Percentiles rank a stretch among this genome's conserved stretches.
These are phyloP conservation scores for Paracoccidioides brasiliensis DNA, from an alignment of 2,329 filamentous ascomycete genomes.

Conservation along the genomic window DNA sequence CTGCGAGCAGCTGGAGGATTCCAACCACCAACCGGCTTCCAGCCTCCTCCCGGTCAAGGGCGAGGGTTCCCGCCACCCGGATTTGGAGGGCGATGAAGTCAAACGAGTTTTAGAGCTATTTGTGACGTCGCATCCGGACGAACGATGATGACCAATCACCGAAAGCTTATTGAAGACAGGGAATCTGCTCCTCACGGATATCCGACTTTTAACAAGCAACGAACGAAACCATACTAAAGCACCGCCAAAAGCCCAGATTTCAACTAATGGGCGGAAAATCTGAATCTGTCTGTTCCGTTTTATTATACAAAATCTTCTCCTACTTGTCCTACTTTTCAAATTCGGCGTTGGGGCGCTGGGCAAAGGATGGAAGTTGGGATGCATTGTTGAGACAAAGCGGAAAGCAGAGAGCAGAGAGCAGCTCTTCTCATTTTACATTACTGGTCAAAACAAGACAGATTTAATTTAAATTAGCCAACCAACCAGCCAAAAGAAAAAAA, in stretches of 20 bases:
- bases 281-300: background rate
- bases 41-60: conserved; percentile 49
- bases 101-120: background rate
- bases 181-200: too few relatives aligned
- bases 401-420: conserved; percentile 7
- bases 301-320: conserved; percentile 9
- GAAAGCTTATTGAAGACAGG: background rate
- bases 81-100: conserved; percentile 32
- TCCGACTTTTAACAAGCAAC: too few relatives aligned
- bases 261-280: conserved; percentile 1
- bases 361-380: conserved; percentile 19
- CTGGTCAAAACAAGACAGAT: background rate
- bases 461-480: conserved; percentile 9
- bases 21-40: conserved; percentile 59
- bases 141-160: background rate
- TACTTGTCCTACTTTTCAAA: conserved; percentile 18
- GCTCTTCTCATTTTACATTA: background rate
- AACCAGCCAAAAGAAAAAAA: conserved; percentile 9
- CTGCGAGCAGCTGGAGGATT: conserved; percentile 38
- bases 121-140: background rate
- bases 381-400: conserved; percentile 9
- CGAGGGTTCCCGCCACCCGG: conserved; percentile 41
- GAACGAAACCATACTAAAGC: too few relatives aligned
- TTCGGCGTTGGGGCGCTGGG: conserved; percentile 30
- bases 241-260: conserved; percentile 8